Conservation (phyloP, 768 basidiomycete species). For the Rhizopogon salebrosus region DNA sequence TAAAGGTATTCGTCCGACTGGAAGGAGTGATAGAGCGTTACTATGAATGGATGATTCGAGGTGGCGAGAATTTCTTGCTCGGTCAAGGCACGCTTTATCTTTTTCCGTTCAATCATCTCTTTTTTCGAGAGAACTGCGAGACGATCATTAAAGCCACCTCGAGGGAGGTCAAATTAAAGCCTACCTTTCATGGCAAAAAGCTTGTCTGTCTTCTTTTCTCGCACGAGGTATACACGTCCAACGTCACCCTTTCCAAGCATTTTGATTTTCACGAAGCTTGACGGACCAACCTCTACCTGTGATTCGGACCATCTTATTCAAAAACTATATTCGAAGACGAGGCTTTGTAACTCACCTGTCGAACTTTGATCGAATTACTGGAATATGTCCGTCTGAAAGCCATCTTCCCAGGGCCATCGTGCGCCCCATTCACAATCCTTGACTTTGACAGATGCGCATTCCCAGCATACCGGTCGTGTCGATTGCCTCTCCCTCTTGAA, state of each 20-base stretch:
- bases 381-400: conserved; percentile 94
- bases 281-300: conserved; percentile 90
- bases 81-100: conserved; percentile 97
- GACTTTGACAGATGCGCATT: conserved; percentile 28
- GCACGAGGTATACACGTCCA: conserved; percentile 95
- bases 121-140: conserved; percentile 89
- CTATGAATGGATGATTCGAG: conserved; percentile 99
- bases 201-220: conserved; percentile 96
- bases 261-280: conserved; percentile 94
- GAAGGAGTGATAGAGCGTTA: conserved; percentile 98
- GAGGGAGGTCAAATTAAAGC: conserved; percentile 16
- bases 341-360: conserved; percentile 52
- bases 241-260: conserved; percentile 99
- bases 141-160: conserved; percentile 19
- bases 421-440: conserved; percentile 39
- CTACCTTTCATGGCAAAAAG: conserved; percentile 99
- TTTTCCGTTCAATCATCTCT: conserved; percentile 99
- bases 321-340: not conserved
- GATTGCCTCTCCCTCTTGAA: conserved; percentile 49
- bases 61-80: conserved; percentile 99
- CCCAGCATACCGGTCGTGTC: conserved; percentile 32
- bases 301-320: conserved; percentile 1
- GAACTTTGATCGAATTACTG: conserved; percentile 94
- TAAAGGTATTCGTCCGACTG: conserved; percentile 97
- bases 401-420: conserved; percentile 52